Conservation (phyloP, 805 yeast species). For the Komagataella populi region DNA sequence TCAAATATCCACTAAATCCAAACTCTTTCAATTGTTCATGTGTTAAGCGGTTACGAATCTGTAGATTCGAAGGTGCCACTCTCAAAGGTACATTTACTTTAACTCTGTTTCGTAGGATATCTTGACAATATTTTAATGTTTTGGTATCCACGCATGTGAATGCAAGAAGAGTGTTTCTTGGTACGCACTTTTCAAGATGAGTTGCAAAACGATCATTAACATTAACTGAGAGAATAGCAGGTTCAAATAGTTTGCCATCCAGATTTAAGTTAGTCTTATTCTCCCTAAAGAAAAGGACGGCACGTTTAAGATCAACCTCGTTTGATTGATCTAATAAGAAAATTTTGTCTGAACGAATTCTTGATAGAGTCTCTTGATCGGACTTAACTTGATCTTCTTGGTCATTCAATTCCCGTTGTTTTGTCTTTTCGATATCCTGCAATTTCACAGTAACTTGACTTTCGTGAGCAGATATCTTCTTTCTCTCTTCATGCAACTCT, state of each 20-base stretch:
- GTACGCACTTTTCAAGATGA: conserved; percentile 44
- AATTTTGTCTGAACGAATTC: not conserved
- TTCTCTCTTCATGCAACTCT: conserved; percentile 11
- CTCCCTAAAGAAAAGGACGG: conserved; percentile 28
- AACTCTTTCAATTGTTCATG: conserved; percentile 21
- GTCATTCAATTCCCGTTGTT: conserved; percentile 4
- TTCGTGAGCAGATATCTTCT: conserved; percentile 10
- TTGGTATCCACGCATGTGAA: conserved; percentile 43
- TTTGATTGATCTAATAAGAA: not conserved
- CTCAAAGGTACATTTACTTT: conserved; percentile 42
- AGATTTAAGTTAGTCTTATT: conserved; percentile 17
- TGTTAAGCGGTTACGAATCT: conserved; percentile 5
- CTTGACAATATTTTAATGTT: conserved; percentile 33
- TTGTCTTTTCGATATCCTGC: not conserved
- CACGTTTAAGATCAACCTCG: conserved; percentile 5
- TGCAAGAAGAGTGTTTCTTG: conserved; percentile 38
- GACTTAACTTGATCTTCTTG: conserved; percentile 7
- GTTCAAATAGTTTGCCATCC: conserved; percentile 41
- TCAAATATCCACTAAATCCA: conserved; percentile 75
- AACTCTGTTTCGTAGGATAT: conserved; percentile 23
- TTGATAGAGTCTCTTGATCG: not conserved
- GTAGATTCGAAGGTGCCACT: conserved; percentile 17
- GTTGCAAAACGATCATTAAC: conserved; percentile 39
- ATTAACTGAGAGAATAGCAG: conserved; percentile 57
- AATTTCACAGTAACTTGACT: conserved; percentile 4